phyloP scores from a whole-genome alignment of 768 basidiomycete species.

The Mycena haematopus region DNA sequence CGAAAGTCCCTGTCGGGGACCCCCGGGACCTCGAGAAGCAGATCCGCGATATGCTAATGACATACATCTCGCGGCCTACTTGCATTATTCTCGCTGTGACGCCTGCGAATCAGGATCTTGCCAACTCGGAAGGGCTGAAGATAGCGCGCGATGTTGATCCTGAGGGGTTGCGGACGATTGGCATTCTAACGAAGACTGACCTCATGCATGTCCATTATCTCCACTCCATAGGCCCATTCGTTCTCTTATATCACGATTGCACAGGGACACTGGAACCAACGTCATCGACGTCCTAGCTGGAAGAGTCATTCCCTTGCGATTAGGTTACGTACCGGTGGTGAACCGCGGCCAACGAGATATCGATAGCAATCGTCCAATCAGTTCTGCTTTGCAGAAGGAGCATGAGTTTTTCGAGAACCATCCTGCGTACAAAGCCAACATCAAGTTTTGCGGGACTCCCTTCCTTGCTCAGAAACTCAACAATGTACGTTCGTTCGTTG shows the following conservation, averaged over 20 bases:
- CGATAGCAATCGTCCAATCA: not conserved
- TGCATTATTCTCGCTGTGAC: conserved; percentile 98
- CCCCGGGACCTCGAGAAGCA: conserved; percentile 97
- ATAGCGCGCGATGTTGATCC: conserved; percentile 97
- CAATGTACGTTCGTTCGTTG: conserved; percentile 60
- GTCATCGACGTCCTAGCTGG: conserved; percentile 99
- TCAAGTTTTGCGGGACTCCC: not conserved
- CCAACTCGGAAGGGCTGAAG: conserved; percentile 97
- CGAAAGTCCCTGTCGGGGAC: conserved; percentile 93
- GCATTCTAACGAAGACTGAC: conserved; percentile 95
- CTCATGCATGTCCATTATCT: not conserved
- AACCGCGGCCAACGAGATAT: not conserved
- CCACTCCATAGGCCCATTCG: not conserved
- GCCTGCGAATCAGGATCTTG: conserved; percentile 94
- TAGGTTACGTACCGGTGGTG: not conserved
- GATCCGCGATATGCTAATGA: conserved; percentile 94
- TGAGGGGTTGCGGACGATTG: conserved; percentile 96
- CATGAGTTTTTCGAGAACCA: not conserved
- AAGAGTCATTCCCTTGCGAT: not conserved
- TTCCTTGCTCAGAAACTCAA: conserved; percentile 83
- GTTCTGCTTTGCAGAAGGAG: not conserved
- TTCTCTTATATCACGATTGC: not conserved
- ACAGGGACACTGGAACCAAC: conserved; percentile 95
- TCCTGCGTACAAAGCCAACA: not conserved
- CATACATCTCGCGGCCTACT: conserved; percentile 93